Evolutionary conservation across 1,284 basidiomycete species (phyloP).

Genomic region (Ustilago hordei): DNA sequence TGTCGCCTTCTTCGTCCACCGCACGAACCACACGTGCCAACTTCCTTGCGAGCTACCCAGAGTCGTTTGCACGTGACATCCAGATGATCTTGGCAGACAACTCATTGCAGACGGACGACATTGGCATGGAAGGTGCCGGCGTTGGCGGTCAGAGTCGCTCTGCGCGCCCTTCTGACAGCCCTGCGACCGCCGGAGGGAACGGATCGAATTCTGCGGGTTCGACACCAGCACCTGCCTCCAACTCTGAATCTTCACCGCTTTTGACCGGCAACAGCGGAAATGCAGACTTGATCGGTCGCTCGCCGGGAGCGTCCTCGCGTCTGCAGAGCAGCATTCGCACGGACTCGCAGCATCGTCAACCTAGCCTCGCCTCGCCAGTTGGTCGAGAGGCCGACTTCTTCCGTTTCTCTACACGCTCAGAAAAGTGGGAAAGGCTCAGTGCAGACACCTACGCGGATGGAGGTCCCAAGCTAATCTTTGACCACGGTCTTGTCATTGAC

Average conservation of each 20-base stretch:
- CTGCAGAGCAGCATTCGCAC: slow-evolving; percentile 20
- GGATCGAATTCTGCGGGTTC: slow-evolving; percentile 12
- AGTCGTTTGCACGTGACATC: slow-evolving; percentile 46
- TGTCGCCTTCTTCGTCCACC: slow-evolving; percentile 42
- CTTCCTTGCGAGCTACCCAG: slow-evolving; percentile 38
- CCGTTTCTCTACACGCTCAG: slow-evolving; percentile 67
- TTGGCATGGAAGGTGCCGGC: slow-evolving; percentile 36
- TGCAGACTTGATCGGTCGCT: slow-evolving; percentile 23
- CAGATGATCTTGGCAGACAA: slow-evolving; percentile 37
- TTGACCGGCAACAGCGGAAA: slow-evolving; percentile 11
- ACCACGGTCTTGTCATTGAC: slow-evolving; percentile 85
- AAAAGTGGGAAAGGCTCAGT: slow-evolving; percentile 67
- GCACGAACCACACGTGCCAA: slow-evolving; percentile 38
- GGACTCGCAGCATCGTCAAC: slow-evolving; percentile 33
- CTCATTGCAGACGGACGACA: slow-evolving; percentile 26
- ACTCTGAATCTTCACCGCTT: slow-evolving; percentile 38
- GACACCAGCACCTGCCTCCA: slow-evolving; percentile 26
- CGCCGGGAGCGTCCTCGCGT: slow-evolving; percentile 26
- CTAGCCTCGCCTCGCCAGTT: slow-evolving; percentile 25
- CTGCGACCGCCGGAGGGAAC: neutral
- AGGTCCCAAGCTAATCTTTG: slow-evolving; percentile 81
- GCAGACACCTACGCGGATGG: slow-evolving; percentile 71
- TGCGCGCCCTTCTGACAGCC: neutral
- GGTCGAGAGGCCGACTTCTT: slow-evolving; percentile 66
- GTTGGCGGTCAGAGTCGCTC: slow-evolving; percentile 10